Evolutionary conservation across 2,329 filamentous ascomycete species (phyloP), one percentile per base, ranked within the genome.

Genomic region (Aureobasidium melanogenum): DNA sequence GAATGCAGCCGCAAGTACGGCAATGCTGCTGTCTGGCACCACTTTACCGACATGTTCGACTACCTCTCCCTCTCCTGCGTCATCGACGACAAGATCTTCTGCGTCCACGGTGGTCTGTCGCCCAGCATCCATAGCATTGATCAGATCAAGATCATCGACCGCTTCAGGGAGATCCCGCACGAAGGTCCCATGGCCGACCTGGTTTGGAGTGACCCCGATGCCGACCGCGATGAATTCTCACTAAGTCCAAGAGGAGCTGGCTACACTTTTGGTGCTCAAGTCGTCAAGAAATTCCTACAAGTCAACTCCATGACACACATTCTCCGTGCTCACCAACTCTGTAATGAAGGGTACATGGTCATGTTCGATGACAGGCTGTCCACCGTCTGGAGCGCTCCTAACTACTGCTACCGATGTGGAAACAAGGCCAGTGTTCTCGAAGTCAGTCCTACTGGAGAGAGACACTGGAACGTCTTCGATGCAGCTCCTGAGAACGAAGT

Each of bases 11-110:
- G 94, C 67, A 99, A 99, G 77, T 99, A 99, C 76, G 94, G 94
- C 73, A 97, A 96, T 72, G 91, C 94, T 65, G 97, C 94, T 69
- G 94, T 99, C 24, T 99, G 94, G 94, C 94, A 99, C 76, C 94
- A 97, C 75, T 99, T 99, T 73, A 99, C 94, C 66, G 94, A 99
- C 77, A 97, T 99, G 92, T 99, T 99, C 76, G 94, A 99, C 77
- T 99, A 96, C 75, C 81, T 99, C 65, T 97, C 93, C 8, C 80
- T 99, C 62, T 96, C 90, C 69, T 95, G 97, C 64, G 93, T 99
- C 65, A 99, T 99, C 73, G 96, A 97, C 74, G 89, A 99, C 75
- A 90, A 97, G 74, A 99, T 99, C 67, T 99, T 99, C 75, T 99
- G 94, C 75, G 94, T 99, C 7, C 94, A 99, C 74, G 94, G 94